phyloP scores from a whole-genome alignment of 352 stramenopile genomes.

The Globisporangium barbulae region DNA sequence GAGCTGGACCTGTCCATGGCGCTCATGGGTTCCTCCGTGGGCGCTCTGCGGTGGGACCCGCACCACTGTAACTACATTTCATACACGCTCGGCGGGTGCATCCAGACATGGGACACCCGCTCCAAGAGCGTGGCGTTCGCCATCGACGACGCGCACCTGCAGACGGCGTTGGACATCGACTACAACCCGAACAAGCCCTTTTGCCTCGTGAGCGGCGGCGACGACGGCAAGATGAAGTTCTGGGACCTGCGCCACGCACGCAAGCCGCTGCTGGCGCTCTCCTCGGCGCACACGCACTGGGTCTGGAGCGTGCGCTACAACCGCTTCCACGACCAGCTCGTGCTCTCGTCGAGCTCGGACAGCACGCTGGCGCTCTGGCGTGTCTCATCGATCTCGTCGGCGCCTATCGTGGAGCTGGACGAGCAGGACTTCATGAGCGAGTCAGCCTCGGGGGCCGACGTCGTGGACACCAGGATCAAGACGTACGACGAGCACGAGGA shows the following conservation, averaged over 20 bases:
- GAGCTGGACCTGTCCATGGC: conserved; percentile 50
- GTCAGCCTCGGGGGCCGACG: conserved; percentile 47
- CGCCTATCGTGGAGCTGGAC: conserved; percentile 93
- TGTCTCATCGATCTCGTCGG: conserved; percentile 95
- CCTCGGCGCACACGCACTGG: conserved; percentile 92
- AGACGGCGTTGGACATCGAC: conserved; percentile 85
- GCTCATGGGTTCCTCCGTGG: conserved; percentile 23
- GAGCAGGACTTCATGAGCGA: conserved; percentile 74
- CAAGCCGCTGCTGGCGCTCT: conserved; percentile 78
- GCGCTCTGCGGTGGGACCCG: conserved; percentile 74
- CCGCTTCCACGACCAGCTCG: conserved; percentile 97
- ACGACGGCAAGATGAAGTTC: conserved; percentile 96
- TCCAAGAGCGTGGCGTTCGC: conserved; percentile 33
- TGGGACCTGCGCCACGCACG: conserved; percentile 92
- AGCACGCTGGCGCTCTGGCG: conserved; percentile 94
- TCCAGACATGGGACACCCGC: conserved; percentile 80
- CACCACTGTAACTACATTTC: conserved; percentile 69
- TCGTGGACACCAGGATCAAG: conserved; percentile 71
- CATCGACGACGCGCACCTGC: conserved; percentile 61
- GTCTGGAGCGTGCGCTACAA: conserved; percentile 94
- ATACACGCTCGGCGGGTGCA: conserved; percentile 49
- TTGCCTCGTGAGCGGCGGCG: conserved; percentile 87
- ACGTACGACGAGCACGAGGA: conserved; percentile 94
- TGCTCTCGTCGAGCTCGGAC: conserved; percentile 94
- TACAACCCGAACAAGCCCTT: conserved; percentile 98